These are phyloP conservation scores for Lecanoromycetidae sp. DNA, from an alignment of 2,329 filamentous ascomycete genomes.

Conservation along the genomic window DNA sequence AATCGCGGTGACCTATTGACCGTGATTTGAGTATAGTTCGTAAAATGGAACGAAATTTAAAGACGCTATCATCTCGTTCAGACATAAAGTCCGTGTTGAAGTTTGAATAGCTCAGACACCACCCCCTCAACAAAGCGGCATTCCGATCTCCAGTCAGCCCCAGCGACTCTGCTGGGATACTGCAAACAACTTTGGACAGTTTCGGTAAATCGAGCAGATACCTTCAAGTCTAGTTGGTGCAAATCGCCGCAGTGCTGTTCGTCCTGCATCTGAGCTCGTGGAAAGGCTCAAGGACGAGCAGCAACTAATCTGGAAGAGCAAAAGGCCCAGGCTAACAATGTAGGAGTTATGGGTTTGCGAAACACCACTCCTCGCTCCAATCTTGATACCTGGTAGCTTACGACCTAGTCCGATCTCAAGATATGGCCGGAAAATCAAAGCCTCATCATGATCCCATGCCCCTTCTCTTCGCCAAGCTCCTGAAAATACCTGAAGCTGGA, in stretches of 20 bases:
- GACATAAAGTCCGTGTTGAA: neutral
- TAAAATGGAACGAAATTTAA: no score
- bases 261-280: neutral
- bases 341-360: neutral
- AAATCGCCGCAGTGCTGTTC: neutral
- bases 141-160: neutral
- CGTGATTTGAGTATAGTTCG: no score
- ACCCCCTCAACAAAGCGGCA: neutral
- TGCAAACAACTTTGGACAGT: constrained; percentile 1
- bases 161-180: neutral
- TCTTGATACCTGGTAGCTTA: neutral
- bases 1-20: no score
- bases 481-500: neutral
- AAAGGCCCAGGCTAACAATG: neutral
- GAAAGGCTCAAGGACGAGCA: neutral
- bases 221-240: neutral
- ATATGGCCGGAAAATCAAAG: neutral
- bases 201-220: neutral
- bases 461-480: neutral
- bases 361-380: neutral
- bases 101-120: neutral
- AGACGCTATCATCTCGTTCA: no score
- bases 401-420: neutral
- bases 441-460: neutral
- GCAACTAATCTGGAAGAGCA: constrained; percentile 1